phyloP scores from a whole-genome alignment of 1,139 yeast species.

The Wickerhamomyces sp. region DNA sequence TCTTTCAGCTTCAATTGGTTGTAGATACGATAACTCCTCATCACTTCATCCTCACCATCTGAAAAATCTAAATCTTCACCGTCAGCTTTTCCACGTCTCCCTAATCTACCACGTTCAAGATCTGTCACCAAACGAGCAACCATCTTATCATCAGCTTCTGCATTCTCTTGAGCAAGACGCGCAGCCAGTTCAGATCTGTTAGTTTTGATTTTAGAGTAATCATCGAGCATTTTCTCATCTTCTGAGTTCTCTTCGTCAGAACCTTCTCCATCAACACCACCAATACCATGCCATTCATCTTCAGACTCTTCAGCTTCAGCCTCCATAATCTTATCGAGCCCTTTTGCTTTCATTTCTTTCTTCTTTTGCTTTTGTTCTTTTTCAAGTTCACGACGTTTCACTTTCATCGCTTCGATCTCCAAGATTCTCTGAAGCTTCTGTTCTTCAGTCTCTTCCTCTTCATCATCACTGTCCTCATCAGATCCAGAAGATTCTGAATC shows the following conservation, averaged over 20 bases:
- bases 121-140: conserved; percentile 76
- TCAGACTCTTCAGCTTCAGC: conserved; percentile 92
- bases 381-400: conserved; percentile 29
- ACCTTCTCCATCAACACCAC: conserved; percentile 73
- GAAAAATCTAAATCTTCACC: conserved; percentile 65
- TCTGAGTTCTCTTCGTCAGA: conserved; percentile 69
- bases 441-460: conserved; percentile 15
- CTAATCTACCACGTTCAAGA: conserved; percentile 74
- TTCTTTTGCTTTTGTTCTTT: conserved; percentile 37
- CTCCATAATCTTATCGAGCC: conserved; percentile 31
- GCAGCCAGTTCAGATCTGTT: conserved; percentile 57
- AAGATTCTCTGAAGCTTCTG: conserved; percentile 18
- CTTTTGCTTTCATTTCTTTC: conserved; percentile 29
- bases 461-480: conserved; percentile 10
- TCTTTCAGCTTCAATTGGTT: conserved; percentile 47
- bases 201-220: conserved; percentile 52
- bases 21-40: conserved; percentile 41
- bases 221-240: conserved; percentile 80
- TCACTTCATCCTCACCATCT: conserved; percentile 55
- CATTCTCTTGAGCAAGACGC: conserved; percentile 62
- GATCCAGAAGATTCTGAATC: conserved; percentile 4
- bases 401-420: conserved; percentile 16
- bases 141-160: conserved; percentile 62
- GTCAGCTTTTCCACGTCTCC: conserved; percentile 54
- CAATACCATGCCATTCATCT: conserved; percentile 91